phyloP scores from a whole-genome alignment of 2,329 filamentous ascomycete species.

The Xylariaceae sp. region DNA sequence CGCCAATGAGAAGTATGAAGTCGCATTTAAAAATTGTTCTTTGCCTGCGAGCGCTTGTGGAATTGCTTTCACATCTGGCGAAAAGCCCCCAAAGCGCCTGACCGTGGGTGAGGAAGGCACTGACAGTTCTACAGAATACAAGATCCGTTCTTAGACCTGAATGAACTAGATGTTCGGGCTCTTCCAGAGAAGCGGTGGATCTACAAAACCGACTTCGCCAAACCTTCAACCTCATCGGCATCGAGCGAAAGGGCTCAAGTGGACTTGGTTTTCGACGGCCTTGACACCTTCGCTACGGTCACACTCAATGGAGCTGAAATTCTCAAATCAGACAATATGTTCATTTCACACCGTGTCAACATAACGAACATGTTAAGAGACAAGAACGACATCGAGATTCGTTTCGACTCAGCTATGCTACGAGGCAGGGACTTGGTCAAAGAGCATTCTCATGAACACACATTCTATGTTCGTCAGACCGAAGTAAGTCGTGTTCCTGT shows the following conservation, averaged over 20 bases:
- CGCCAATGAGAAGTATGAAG: slow-evolving; percentile 31
- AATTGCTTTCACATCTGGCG: background rate
- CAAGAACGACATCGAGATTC: slow-evolving; percentile 49
- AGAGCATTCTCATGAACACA: slow-evolving; percentile 49
- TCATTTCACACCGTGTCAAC: slow-evolving; percentile 52
- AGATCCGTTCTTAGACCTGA: slow-evolving; percentile 58
- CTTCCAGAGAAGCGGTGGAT: slow-evolving; percentile 60
- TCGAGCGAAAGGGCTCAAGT: slow-evolving; percentile 24
- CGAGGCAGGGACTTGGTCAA: slow-evolving; percentile 50
- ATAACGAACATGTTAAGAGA: slow-evolving; percentile 41
- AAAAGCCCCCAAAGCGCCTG: background rate
- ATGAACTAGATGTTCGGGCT: slow-evolving; percentile 58
- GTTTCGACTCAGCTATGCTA: slow-evolving; percentile 53
- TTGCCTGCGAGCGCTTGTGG: background rate
- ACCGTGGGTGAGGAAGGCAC: background rate
- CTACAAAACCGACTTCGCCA: slow-evolving; percentile 43
- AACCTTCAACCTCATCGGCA: slow-evolving; percentile 12
- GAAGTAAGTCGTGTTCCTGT: slow-evolving; percentile 45
- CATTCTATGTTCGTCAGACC: slow-evolving; percentile 48
- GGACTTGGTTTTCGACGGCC: slow-evolving; percentile 58
- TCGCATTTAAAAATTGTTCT: background rate
- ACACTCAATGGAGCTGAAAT: slow-evolving; percentile 51
- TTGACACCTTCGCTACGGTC: slow-evolving; percentile 61
- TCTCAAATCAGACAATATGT: slow-evolving; percentile 60
- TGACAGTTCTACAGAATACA: slow-evolving; percentile 35